phyloP scores from a whole-genome alignment of 371 early-diverging fungal species.

The Circinella minor region DNA sequence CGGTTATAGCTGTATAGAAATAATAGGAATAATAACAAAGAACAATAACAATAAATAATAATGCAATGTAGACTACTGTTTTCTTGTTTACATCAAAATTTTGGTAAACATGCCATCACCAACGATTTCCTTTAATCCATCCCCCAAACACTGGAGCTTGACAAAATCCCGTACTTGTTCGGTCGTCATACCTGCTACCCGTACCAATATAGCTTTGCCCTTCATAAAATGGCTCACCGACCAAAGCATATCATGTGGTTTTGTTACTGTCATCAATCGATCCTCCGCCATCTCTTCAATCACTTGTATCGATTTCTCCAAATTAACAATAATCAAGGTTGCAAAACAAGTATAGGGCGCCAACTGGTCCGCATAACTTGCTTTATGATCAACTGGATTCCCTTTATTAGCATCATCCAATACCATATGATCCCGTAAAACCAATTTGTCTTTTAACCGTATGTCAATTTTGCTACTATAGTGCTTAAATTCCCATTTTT shows the following conservation, averaged over 20 bases:
- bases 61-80: not conserved
- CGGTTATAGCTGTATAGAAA: too few species aligned
- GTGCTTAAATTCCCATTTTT: constrained; percentile 71
- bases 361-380: constrained; percentile 43
- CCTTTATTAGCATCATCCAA: constrained; percentile 46
- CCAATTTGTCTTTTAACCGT: constrained; percentile 34
- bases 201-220: constrained; percentile 39
- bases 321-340: constrained; percentile 42
- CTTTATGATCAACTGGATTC: constrained; percentile 13
- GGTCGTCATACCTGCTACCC: constrained; percentile 50
- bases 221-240: constrained; percentile 37
- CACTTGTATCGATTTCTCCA: not conserved
- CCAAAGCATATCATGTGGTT: constrained; percentile 36
- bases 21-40: not conserved
- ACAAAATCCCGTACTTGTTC: constrained; percentile 53
- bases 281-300: constrained; percentile 32
- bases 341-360: constrained; percentile 52
- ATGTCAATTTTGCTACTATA: constrained; percentile 71
- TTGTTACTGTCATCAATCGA: constrained; percentile 32
- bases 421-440: constrained; percentile 68
- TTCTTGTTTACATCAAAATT: constrained; percentile 32
- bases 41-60: constrained; percentile 5
- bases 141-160: constrained; percentile 39
- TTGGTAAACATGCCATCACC: constrained; percentile 53
- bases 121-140: constrained; percentile 34